phyloP scores from a whole-genome alignment of 176 grass and related monocot genomes.

The Tuctoria greenei region DNA sequence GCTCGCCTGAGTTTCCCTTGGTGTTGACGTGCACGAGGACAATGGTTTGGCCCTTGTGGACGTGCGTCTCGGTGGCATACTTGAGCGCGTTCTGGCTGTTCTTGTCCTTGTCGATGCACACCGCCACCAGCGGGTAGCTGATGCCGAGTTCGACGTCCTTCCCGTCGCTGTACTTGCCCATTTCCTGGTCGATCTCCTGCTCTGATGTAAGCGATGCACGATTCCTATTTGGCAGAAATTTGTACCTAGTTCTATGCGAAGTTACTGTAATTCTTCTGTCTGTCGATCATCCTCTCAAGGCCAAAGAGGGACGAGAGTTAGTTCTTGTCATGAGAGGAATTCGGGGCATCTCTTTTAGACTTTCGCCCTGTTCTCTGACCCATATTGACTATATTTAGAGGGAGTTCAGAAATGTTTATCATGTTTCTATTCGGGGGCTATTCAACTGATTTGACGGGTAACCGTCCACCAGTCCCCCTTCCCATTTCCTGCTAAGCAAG shows the following conservation, averaged over 20 bases:
- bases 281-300: background rate
- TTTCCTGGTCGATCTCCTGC: conserved; percentile 21
- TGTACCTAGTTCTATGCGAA: conserved; percentile 9
- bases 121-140: conserved; percentile 68
- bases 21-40: conserved; percentile 78
- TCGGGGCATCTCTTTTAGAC: conserved; percentile 32
- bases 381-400: conserved; percentile 47
- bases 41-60: conserved; percentile 63
- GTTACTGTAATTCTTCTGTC: conserved; percentile 1
- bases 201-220: background rate
- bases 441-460: conserved; percentile 26
- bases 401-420: background rate
- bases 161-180: conserved; percentile 62
- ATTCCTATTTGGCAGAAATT: background rate
- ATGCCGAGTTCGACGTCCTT: conserved; percentile 8
- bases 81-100: conserved; percentile 41
- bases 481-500: background rate
- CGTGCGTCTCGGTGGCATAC: conserved; percentile 64
- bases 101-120: conserved; percentile 48
- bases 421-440: background rate
- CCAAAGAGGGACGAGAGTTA: background rate
- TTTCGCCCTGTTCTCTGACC: conserved; percentile 26
- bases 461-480: conserved; percentile 6
- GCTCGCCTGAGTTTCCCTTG: conserved; percentile 58
- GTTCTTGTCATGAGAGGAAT: conserved; percentile 22